A percentile compares a stretch with the other conserved stretches of the same genome.
These are phyloP conservation scores for Dactylis glomerata DNA, from an alignment of 176 grass and related monocot species.

Conservation along the genomic window DNA sequence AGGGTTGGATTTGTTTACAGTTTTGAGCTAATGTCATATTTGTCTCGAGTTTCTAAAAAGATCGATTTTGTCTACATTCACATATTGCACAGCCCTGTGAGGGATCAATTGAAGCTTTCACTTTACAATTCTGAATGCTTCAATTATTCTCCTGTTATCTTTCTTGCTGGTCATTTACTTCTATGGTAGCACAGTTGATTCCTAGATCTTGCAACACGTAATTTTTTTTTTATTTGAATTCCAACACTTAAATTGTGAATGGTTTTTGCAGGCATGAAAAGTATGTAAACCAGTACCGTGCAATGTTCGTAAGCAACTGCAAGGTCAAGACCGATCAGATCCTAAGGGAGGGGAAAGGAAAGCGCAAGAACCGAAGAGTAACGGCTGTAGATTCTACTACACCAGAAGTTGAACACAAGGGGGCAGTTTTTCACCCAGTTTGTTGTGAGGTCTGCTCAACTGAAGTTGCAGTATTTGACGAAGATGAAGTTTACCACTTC, in stretches of 20 bases:
- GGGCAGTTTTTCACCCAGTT: conserved; percentile 51
- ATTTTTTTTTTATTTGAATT: not conserved
- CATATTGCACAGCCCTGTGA: not conserved
- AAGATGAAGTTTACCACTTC: conserved; percentile 96
- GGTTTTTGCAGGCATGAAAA: conserved; percentile 64
- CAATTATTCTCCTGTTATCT: not conserved
- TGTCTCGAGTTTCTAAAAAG: no score
- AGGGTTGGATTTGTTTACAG: not conserved
- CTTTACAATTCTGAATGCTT: not conserved
- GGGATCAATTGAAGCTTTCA: not conserved
- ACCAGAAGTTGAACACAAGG: conserved; percentile 34
- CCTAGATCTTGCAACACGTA: not conserved
- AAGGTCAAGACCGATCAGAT: conserved; percentile 80
- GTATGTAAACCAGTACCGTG: conserved; percentile 87
- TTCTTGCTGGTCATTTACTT: not conserved
- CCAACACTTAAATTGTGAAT: not conserved
- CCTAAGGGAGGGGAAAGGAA: conserved; percentile 52
- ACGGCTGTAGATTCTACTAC: conserved; percentile 14
- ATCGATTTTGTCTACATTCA: no score
- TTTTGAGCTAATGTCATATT: not conserved
- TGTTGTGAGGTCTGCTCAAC: conserved; percentile 88
- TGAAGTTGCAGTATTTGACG: conserved; percentile 77
- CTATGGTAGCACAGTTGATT: not conserved
- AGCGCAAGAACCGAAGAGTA: conserved; percentile 49
- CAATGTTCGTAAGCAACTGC: conserved; percentile 88